Base-by-base conservation (phyloP, 352 stramenopile species). In the Pythium myriotylum region DNA sequence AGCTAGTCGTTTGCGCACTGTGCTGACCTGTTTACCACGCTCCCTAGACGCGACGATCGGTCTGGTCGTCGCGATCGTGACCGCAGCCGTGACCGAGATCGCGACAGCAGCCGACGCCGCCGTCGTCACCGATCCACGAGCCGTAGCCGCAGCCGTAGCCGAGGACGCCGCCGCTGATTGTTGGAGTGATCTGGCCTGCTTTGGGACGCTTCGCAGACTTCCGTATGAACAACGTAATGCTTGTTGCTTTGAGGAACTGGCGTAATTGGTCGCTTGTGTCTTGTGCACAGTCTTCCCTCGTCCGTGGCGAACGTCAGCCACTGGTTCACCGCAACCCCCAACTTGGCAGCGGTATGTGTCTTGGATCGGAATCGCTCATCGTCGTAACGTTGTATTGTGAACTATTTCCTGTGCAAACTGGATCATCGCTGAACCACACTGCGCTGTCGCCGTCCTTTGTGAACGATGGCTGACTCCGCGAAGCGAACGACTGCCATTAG, bases 141-240 rank as follows among this genome's bases (percentile, higher is more conserved):
- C 37, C 66, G 60, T n/a, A 90, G 75, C 54, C 77, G 70, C 54
- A 74, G 74, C 45, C 69, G 65, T 41, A 80, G 74, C 48, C 76
- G 68, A 24, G 65, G 74, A 22, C 67, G 71, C 9, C 76, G 73
- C 32, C 74, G 57, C 13, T 78, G 42, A 62, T 35, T 39, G 5
- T 17, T 20, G 23, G 19, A 24, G 32, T 33, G n/a, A 24, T 20
- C 12, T 39, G 27, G 46, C 39, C 37, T 14, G n/a, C 13, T 3
- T 43, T 43, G 37, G 17, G 37, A 20, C 37, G 37, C 37, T 35
- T 35, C 37, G 37, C 37, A 20, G 37, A 43, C 17, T 43, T 4
- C 41, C 24, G 52, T 59, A 59, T 32, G 52, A 59, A 17, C 37
- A 43, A 4, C 37, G 17, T 43, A 20, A 43, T 43, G 13, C 37